Evolutionary conservation across 2,329 filamentous ascomycete species (phyloP).

Genomic region (Camillea tinctor): DNA sequence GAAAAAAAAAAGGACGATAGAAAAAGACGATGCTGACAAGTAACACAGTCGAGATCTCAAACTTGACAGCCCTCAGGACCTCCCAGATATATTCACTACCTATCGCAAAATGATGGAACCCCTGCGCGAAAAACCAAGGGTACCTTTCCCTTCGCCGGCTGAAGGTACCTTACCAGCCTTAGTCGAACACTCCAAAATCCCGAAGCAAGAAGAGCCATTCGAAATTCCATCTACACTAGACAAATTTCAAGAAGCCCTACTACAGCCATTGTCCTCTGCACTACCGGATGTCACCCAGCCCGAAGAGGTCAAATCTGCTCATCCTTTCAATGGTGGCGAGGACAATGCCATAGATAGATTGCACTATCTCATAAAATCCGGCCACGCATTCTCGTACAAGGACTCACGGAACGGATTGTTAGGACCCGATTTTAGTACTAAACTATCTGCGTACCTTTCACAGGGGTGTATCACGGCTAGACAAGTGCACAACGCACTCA

Average conservation of each 20-base stretch:
- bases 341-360: conserved; percentile 57
- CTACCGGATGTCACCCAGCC: conserved; percentile 51
- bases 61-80: conserved; percentile 53
- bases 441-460: conserved; percentile 71
- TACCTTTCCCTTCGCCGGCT: conserved; percentile 51
- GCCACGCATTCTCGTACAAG: conserved; percentile 64
- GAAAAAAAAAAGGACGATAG: too few species aligned
- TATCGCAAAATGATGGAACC: conserved; percentile 74
- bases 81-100: conserved; percentile 73
- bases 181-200: conserved; percentile 48
- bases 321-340: conserved; percentile 70
- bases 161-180: conserved; percentile 54
- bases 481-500: conserved; percentile 66
- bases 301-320: conserved; percentile 53
- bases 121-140: conserved; percentile 62
- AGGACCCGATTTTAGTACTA: conserved; percentile 71
- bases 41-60: conserved; percentile 62
- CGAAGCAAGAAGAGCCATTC: conserved; percentile 62
- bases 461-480: conserved; percentile 72
- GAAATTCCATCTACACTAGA: conserved; percentile 56
- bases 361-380: conserved; percentile 57
- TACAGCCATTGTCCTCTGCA: conserved; percentile 55
- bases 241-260: conserved; percentile 51
- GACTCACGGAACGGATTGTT: conserved; percentile 70
- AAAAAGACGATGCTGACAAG: conserved; percentile 1